These are phyloP conservation scores for Pholiota microspora DNA, from an alignment of 768 basidiomycete species.

Conservation along the genomic window DNA sequence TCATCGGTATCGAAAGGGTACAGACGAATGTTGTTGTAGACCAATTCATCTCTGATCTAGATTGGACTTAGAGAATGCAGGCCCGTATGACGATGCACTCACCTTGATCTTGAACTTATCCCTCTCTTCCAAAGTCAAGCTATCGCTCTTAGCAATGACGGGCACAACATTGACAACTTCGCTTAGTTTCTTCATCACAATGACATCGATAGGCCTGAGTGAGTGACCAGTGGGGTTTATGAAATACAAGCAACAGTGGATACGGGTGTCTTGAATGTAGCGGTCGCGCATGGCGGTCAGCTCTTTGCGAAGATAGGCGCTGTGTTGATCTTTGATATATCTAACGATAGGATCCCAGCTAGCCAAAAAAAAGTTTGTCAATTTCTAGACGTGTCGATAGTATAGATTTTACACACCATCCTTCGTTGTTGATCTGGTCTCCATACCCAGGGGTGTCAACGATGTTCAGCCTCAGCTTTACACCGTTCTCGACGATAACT, in stretches of 20 bases:
- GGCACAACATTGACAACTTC: constrained; percentile 99
- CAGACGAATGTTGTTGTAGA: constrained; percentile 87
- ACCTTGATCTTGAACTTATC: constrained; percentile 93
- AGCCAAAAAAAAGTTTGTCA: neutral
- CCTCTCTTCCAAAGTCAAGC: constrained; percentile 90
- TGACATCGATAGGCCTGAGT: constrained; percentile 93
- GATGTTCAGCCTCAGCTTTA: constrained; percentile 92
- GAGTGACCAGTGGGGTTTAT: constrained; percentile 99
- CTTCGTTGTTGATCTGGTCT: constrained; percentile 98
- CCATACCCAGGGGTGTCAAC: constrained; percentile 99
- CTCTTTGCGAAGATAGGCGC: constrained; percentile 97
- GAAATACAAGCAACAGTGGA: constrained; percentile 98
- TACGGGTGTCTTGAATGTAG: constrained; percentile 96
- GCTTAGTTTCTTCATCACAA: constrained; percentile 98
- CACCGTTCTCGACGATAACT: constrained; percentile 97
- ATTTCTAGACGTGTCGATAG: constrained; percentile 5
- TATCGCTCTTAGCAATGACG: constrained; percentile 98
- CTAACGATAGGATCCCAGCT: constrained; percentile 99
- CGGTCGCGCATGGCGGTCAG: constrained; percentile 98
- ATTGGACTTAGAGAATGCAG: neutral
- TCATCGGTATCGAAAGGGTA: constrained; percentile 99
- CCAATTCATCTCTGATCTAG: constrained; percentile 90
- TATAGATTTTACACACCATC: constrained; percentile 61
- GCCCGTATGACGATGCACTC: constrained; percentile 10
- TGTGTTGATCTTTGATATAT: constrained; percentile 99